A percentile compares a stretch with the other conserved stretches of the same genome.
Evolutionary conservation across 2,329 filamentous ascomycete genomes (phyloP).

Genomic region (Alternaria brassicicola): DNA sequence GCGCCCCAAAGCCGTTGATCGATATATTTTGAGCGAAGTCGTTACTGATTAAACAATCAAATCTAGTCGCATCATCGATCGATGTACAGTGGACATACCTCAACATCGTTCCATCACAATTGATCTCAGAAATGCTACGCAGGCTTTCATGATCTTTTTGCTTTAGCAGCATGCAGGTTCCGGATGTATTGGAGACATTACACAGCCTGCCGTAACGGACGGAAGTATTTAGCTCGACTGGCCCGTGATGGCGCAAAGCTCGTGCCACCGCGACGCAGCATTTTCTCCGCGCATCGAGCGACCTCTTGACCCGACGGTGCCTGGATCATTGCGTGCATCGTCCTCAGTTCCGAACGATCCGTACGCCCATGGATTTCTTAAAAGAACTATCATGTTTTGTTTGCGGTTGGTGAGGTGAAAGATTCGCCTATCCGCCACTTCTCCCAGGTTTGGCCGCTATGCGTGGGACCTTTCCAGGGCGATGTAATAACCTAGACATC

Average conservation of each 20-base stretch:
- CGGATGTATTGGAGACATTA: neutral
- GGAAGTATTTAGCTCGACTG: neutral
- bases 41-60: slow-evolving; percentile 1
- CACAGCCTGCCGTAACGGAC: neutral
- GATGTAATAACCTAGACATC: neutral
- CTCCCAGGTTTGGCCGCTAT: neutral
- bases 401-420: neutral
- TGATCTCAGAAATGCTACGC: neutral
- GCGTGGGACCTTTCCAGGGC: neutral
- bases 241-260: slow-evolving; percentile 14
- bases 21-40: neutral
- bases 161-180: neutral
- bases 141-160: neutral
- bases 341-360: neutral
- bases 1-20: neutral
- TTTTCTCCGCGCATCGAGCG: neutral
- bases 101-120: neutral
- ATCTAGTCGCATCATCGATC: neutral
- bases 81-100: neutral
- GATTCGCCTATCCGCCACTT: neutral
- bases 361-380: neutral
- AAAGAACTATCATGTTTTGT: neutral
- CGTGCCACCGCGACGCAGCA: slow-evolving; percentile 1
- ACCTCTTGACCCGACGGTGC: neutral
- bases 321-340: neutral